Conservation (phyloP, 1,139 yeast species). For the Blastobotrys indianensis region DNA sequence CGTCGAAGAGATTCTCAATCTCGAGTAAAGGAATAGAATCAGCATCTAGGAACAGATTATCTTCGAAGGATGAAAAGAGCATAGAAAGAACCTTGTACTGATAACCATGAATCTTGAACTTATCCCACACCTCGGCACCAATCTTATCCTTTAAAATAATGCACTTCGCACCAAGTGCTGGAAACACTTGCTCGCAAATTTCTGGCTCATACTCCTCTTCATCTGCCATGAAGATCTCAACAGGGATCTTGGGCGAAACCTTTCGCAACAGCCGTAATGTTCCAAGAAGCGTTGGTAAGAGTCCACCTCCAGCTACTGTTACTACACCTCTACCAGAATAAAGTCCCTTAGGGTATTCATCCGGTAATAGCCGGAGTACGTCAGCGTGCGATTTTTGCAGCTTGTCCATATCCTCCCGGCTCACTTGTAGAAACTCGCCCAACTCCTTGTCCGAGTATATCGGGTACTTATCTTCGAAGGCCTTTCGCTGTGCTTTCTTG, state of each 20-base stretch:
- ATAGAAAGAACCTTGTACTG: slow-evolving; percentile 76
- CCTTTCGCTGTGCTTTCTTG: slow-evolving; percentile 18
- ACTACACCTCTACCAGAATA: slow-evolving; percentile 65
- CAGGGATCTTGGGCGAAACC: slow-evolving; percentile 60
- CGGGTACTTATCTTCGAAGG: slow-evolving; percentile 21
- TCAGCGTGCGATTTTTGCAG: slow-evolving; percentile 49
- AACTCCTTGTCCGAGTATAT: slow-evolving; percentile 41
- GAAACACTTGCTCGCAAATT: slow-evolving; percentile 59
- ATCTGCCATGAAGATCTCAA: slow-evolving; percentile 71
- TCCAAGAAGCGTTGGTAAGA: slow-evolving; percentile 64
- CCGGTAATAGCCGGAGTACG: slow-evolving; percentile 45
- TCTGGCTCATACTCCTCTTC: slow-evolving; percentile 63
- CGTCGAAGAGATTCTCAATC: slow-evolving; percentile 49
- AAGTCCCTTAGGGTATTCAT: slow-evolving; percentile 32
- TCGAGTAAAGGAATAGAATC: slow-evolving; percentile 63
- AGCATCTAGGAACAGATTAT: slow-evolving; percentile 69
- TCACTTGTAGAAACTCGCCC: slow-evolving; percentile 48
- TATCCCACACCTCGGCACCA: slow-evolving; percentile 40
- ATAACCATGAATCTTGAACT: slow-evolving; percentile 60
- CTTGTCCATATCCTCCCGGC: slow-evolving; percentile 41
- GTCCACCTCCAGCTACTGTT: slow-evolving; percentile 75
- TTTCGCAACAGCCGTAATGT: slow-evolving; percentile 61
- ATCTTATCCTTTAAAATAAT: slow-evolving; percentile 53
- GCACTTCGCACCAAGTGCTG: slow-evolving; percentile 65
- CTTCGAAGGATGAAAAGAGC: slow-evolving; percentile 68